Evolutionary conservation across 768 basidiomycete genomes (phyloP).

Genomic region (Strobilomyces echinocephalus): DNA sequence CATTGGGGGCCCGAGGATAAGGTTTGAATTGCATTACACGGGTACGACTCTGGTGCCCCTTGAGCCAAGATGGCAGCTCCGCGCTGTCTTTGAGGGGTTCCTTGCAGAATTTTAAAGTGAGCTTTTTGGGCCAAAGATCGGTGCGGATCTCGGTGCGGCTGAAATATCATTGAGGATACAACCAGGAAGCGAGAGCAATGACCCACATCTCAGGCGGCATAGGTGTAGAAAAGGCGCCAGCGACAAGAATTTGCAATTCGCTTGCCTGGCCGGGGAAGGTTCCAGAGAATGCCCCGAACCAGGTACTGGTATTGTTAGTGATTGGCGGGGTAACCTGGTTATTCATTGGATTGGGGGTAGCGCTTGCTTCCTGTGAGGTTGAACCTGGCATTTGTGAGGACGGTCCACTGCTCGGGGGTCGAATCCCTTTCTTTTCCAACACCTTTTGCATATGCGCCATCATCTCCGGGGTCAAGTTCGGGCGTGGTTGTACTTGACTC

Average conservation of each 20-base stretch:
- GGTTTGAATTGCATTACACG: constrained; percentile 39
- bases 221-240: constrained; percentile 16
- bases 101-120: constrained; percentile 39
- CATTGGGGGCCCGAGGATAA: constrained; percentile 32
- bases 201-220: constrained; percentile 35
- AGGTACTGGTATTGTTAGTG: constrained; percentile 20
- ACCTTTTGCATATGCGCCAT: constrained; percentile 46
- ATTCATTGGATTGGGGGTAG: constrained; percentile 1
- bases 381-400: constrained; percentile 18
- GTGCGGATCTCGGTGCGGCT: constrained; percentile 47
- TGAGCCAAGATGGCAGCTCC: constrained; percentile 48
- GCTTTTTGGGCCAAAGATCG: constrained; percentile 48
- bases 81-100: constrained; percentile 36
- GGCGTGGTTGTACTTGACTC: constrained; percentile 9
- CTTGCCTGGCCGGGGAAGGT: constrained; percentile 34
- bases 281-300: constrained; percentile 50
- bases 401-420: constrained; percentile 17
- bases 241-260: constrained; percentile 39
- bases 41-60: constrained; percentile 30
- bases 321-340: neutral
- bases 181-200: neutral
- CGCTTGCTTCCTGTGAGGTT: constrained; percentile 8
- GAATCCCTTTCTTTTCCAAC: constrained; percentile 40
- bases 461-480: constrained; percentile 12
- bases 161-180: constrained; percentile 2